Evolutionary conservation across 148 eudicot species (phyloP).

Genomic region (Fagopyrum esculentum): DNA sequence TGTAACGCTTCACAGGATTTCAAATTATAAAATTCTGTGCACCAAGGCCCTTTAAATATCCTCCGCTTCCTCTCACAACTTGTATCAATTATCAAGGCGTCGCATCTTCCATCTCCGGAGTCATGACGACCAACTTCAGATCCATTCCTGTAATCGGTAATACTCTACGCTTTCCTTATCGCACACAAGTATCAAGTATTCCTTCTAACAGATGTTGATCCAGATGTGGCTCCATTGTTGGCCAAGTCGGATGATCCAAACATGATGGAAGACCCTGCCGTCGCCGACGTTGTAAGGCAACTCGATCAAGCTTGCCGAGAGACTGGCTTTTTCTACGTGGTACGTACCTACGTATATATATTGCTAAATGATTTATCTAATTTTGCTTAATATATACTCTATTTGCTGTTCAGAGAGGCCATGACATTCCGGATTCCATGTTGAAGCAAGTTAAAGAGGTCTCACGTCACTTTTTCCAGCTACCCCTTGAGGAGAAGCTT

Average conservation of each 20-base stretch:
- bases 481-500: slow-evolving; percentile 72
- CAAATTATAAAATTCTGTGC: too few species aligned
- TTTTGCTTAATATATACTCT: too few species aligned
- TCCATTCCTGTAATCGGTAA: slow-evolving; percentile 76
- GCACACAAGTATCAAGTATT: neutral
- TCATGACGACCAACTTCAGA: slow-evolving; percentile 74
- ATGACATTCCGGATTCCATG: slow-evolving; percentile 68
- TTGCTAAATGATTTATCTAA: too few species aligned
- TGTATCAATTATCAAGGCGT: too few species aligned
- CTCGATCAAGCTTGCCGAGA: slow-evolving; percentile 70
- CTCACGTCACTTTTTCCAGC: slow-evolving; percentile 54
- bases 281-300: slow-evolving; percentile 52
- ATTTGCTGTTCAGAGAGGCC: slow-evolving; percentile 57
- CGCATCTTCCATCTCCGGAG: neutral
- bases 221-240: slow-evolving; percentile 64
- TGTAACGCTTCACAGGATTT: too few species aligned
- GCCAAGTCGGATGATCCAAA: slow-evolving; percentile 65
- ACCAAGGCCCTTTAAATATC: too few species aligned
- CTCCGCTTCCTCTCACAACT: too few species aligned
- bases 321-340: slow-evolving; percentile 95
- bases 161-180: neutral
- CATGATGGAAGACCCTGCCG: slow-evolving; percentile 46
- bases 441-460: slow-evolving; percentile 52
- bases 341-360: slow-evolving; percentile 10
- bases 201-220: neutral